These are phyloP conservation scores for Akanthomyces muscarius DNA, from an alignment of 2,329 filamentous ascomycete species.

Conservation along the genomic window DNA sequence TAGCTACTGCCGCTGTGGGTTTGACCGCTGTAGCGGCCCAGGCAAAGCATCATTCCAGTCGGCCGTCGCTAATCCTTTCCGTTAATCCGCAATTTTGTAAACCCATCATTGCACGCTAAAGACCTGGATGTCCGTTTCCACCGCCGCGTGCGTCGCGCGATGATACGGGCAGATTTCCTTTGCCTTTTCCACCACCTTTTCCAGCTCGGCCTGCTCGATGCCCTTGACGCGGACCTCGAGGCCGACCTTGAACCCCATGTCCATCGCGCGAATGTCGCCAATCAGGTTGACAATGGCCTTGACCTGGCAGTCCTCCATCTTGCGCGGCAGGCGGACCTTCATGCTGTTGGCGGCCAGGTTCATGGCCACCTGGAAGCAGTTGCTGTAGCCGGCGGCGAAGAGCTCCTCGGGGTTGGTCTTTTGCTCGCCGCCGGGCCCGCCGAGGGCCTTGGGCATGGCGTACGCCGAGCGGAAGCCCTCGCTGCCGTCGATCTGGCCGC, in stretches of 20 bases:
- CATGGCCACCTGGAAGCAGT: constrained; percentile 11
- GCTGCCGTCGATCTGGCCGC: constrained; percentile 6
- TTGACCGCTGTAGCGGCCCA: too few relatives aligned
- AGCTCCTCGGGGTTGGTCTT: constrained; percentile 12
- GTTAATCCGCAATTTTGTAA: too few relatives aligned
- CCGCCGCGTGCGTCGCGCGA: neutral
- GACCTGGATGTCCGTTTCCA: neutral
- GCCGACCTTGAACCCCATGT: constrained; percentile 5
- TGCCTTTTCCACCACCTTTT: neutral
- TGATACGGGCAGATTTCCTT: constrained; percentile 8
- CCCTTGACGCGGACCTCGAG: constrained; percentile 11
- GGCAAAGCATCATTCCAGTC: too few relatives aligned
- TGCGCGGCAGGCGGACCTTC: neutral
- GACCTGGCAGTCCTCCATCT: neutral
- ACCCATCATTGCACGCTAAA: neutral
- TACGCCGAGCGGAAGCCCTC: neutral
- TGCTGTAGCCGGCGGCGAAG: constrained; percentile 9
- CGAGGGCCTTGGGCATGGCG: constrained; percentile 4
- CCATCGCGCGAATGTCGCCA: neutral
- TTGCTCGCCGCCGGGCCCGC: neutral
- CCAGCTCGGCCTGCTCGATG: neutral
- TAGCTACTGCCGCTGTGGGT: too few relatives aligned
- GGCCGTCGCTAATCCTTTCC: too few relatives aligned
- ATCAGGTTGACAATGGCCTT: neutral
- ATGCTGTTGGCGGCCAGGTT: constrained; percentile 7